Conservation (phyloP, 352 stramenopile species). For the Phytophthora pisi region DNA sequence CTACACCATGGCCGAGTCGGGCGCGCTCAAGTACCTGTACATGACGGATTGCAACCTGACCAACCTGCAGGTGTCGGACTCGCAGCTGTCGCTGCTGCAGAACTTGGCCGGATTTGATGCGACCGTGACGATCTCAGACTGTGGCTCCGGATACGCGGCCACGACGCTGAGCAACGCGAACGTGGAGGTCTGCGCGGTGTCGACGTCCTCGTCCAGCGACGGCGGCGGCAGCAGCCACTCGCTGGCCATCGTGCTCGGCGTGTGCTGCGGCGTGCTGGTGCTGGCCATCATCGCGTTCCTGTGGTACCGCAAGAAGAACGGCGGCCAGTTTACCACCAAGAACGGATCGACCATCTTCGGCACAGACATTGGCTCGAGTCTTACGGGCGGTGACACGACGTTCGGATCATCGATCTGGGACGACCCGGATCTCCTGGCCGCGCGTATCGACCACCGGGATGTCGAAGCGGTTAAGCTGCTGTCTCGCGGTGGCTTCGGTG, state of each 20-base stretch:
- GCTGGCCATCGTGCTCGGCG: constrained; percentile 48
- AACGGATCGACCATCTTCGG: constrained; percentile 34
- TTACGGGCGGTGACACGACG: constrained; percentile 43
- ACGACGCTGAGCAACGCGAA: constrained; percentile 28
- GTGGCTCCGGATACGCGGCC: constrained; percentile 21
- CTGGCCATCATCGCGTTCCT: constrained; percentile 49
- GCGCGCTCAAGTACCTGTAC: constrained; percentile 50
- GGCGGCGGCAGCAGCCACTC: constrained; percentile 34
- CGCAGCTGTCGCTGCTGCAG: constrained; percentile 46
- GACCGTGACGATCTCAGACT: constrained; percentile 53
- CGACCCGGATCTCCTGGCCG: constrained; percentile 62
- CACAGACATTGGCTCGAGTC: constrained; percentile 42
- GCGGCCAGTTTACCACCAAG: constrained; percentile 36
- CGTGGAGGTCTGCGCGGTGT: constrained; percentile 39
- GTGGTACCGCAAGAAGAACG: constrained; percentile 48
- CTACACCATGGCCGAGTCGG: constrained; percentile 45
- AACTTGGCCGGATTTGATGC: constrained; percentile 52
- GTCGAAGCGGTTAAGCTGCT: constrained; percentile 62
- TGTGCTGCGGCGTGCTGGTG: constrained; percentile 48
- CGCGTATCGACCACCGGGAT: constrained; percentile 61
- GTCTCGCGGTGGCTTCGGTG: constrained; percentile 68
- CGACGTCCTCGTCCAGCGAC: constrained; percentile 19
- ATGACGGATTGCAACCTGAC: constrained; percentile 61
- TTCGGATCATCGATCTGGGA: constrained; percentile 69
- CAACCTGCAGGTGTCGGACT: constrained; percentile 51